Evolutionary conservation across 129 eudicot genomes (phyloP).

Genomic region (Flaveria ramosissima): DNA sequence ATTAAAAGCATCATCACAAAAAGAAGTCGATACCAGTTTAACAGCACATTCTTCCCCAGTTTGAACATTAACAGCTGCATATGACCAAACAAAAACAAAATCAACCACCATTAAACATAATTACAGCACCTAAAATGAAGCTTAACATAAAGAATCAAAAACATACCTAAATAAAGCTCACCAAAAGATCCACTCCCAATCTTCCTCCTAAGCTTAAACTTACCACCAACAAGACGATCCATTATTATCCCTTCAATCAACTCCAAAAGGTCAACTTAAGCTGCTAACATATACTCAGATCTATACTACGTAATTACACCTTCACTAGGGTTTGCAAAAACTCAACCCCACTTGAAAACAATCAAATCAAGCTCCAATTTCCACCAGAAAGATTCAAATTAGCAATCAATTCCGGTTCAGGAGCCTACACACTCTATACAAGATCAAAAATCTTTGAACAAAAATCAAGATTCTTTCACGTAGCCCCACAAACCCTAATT

Average conservation of each 20-base stretch:
- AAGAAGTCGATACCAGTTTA: slow-evolving; percentile 67
- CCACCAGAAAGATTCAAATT: slow-evolving; percentile 29
- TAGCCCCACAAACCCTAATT: slow-evolving; percentile 16
- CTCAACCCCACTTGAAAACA: slow-evolving; percentile 26
- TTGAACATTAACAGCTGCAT: slow-evolving; percentile 79
- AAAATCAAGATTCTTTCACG: slow-evolving; percentile 15
- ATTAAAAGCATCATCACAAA: neutral
- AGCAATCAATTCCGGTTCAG: slow-evolving; percentile 25
- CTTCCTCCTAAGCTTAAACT: slow-evolving; percentile 93
- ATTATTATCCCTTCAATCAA: slow-evolving; percentile 34
- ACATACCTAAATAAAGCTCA: slow-evolving; percentile 88
- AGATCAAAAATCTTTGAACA: neutral
- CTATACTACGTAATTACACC: slow-evolving; percentile 31
- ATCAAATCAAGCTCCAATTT: slow-evolving; percentile 23
- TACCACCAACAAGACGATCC: slow-evolving; percentile 95
- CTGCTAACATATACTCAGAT: slow-evolving; percentile 37
- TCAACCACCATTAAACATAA: neutral
- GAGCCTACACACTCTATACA: slow-evolving; percentile 26
- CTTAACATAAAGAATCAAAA: neutral
- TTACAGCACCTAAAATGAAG: neutral
- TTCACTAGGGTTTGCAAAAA: slow-evolving; percentile 38
- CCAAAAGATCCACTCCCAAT: slow-evolving; percentile 99
- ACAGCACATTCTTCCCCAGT: slow-evolving; percentile 94
- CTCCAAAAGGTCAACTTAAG: slow-evolving; percentile 13
- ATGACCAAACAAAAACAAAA: slow-evolving; percentile 9